These are phyloP conservation scores for Dactylellina drechsleri DNA, from an alignment of 2,329 filamentous ascomycete genomes.

Conservation along the genomic window DNA sequence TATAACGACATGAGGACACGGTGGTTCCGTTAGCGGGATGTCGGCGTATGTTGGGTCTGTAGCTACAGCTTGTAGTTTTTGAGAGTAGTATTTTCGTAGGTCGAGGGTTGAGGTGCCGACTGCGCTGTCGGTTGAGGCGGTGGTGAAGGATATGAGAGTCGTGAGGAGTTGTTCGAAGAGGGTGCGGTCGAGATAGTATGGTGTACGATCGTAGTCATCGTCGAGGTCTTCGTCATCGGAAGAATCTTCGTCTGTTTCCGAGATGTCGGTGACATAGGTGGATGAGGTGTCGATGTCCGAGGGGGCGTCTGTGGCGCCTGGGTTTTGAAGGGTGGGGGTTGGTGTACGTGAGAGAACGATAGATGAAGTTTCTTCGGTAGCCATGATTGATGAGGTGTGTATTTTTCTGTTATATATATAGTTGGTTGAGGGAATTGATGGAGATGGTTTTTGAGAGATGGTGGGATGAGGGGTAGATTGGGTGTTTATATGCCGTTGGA, in stretches of 20 bases:
- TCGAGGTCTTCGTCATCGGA: constrained; percentile 10
- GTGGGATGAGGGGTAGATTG: neutral
- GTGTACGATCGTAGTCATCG: neutral
- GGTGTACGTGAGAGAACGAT: constrained; percentile 36
- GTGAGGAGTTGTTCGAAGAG: constrained; percentile 12
- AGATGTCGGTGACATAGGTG: constrained; percentile 25
- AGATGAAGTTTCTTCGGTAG: constrained; percentile 15
- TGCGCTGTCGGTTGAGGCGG: constrained; percentile 13
- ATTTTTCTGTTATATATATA: neutral
- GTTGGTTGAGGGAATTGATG: neutral
- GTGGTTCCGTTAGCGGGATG: constrained; percentile 30
- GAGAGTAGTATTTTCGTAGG: constrained; percentile 37
- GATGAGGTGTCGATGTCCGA: constrained; percentile 20
- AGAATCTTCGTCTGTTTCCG: constrained; percentile 10
- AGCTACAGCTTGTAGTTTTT: constrained; percentile 10
- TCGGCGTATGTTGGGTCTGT: constrained; percentile 21
- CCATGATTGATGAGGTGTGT: constrained; percentile 21
- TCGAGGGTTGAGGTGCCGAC: constrained; percentile 15
- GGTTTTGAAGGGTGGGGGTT: constrained; percentile 23
- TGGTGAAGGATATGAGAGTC: constrained; percentile 16
- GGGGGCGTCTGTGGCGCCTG: neutral
- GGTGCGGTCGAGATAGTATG: constrained; percentile 10
- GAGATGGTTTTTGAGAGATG: neutral
- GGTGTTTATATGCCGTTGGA: neutral
- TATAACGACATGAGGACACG: constrained; percentile 28